Evolutionary conservation across 305 asterid species (phyloP).

Genomic region (Fraxinus platypoda): DNA sequence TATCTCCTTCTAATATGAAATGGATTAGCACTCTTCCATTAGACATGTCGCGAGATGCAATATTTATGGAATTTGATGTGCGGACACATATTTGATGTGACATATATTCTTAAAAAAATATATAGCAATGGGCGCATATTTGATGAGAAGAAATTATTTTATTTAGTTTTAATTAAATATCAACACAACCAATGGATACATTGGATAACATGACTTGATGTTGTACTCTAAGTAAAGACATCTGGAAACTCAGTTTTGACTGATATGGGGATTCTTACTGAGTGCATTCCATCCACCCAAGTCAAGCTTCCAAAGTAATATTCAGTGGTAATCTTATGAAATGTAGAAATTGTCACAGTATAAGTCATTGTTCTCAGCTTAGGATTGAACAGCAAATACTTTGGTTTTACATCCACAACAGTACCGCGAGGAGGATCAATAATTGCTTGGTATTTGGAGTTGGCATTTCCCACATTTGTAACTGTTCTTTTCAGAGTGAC

Average conservation of each 20-base stretch:
- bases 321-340: constrained; percentile 33
- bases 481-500: constrained; percentile 35
- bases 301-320: constrained; percentile 49
- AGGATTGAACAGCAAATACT: constrained; percentile 30
- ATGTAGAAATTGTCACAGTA: constrained; percentile 38
- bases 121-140: too few species aligned
- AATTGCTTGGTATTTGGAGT: constrained; percentile 29
- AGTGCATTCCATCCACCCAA: constrained; percentile 48
- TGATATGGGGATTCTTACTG: constrained; percentile 38
- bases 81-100: too few species aligned
- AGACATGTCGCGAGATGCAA: too few species aligned
- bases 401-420: constrained; percentile 34
- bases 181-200: too few species aligned
- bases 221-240: not conserved
- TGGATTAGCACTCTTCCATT: too few species aligned
- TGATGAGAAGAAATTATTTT: too few species aligned
- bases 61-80: too few species aligned
- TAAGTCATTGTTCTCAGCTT: constrained; percentile 30
- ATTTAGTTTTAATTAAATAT: too few species aligned
- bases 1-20: too few species aligned
- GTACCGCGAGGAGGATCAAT: constrained; percentile 26
- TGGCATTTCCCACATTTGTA: constrained; percentile 40
- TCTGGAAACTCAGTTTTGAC: constrained; percentile 38
- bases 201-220: too few species aligned
- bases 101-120: too few species aligned